Evolutionary conservation across 257 asterid species (phyloP).

Genomic region (Solanum appendiculatum): DNA sequence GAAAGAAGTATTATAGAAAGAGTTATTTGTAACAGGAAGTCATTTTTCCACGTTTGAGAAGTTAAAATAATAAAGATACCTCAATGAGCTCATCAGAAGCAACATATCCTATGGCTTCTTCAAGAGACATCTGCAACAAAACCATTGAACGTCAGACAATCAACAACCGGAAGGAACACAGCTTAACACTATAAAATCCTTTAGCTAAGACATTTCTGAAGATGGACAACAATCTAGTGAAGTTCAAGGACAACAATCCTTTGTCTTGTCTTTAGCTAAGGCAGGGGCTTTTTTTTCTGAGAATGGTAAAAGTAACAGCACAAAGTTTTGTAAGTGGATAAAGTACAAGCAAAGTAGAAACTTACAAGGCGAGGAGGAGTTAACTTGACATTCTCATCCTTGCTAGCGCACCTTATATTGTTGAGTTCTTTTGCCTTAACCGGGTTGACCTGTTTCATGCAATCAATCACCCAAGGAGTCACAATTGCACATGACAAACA

Average conservation of each 20-base stretch:
- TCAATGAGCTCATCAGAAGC: conserved; percentile 96
- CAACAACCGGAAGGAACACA: not conserved
- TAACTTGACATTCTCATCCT: conserved; percentile 87
- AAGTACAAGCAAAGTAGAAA: not conserved
- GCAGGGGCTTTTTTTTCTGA: not conserved
- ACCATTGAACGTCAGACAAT: not conserved
- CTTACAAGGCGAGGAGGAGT: conserved; percentile 97
- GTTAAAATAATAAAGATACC: conserved; percentile 24
- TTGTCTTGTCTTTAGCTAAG: no score
- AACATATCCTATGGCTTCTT: conserved; percentile 97
- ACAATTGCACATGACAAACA: not conserved
- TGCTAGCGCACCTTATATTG: conserved; percentile 76
- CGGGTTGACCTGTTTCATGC: conserved; percentile 68
- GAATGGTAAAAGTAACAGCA: not conserved
- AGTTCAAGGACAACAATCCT: no score
- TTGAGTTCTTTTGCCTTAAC: conserved; percentile 74
- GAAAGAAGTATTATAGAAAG: not conserved
- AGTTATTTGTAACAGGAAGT: not conserved
- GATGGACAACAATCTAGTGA: not conserved
- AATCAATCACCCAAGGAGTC: conserved; percentile 9
- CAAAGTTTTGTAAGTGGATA: not conserved
- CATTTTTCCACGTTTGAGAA: not conserved
- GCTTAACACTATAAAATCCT: not conserved
- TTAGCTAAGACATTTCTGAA: not conserved
- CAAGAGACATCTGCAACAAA: conserved; percentile 69